These are phyloP conservation scores for Aphanomyces invadans DNA, from an alignment of 352 stramenopile species.

Conservation along the genomic window DNA sequence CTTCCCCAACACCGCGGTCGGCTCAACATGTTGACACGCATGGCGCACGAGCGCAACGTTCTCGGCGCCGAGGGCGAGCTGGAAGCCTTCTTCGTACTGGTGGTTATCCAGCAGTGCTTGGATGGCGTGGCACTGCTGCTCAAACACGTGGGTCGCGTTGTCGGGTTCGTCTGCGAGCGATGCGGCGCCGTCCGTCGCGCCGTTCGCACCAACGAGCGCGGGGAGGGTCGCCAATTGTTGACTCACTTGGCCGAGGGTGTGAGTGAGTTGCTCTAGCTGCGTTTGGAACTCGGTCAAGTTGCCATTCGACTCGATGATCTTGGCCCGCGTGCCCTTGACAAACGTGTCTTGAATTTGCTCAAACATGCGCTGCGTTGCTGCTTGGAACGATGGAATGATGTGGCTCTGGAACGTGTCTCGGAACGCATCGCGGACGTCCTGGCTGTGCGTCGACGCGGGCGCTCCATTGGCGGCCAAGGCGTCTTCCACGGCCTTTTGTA, in stretches of 20 bases:
- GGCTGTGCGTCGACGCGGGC: slow-evolving; percentile 56
- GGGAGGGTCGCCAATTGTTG: slow-evolving; percentile 60
- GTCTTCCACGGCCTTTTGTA: slow-evolving; percentile 70
- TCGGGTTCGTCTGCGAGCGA: too few relatives aligned
- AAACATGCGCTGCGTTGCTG: slow-evolving; percentile 84
- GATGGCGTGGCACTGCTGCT: slow-evolving; percentile 51
- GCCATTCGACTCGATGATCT: slow-evolving; percentile 48
- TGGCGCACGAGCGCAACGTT: slow-evolving; percentile 66
- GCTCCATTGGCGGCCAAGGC: slow-evolving; percentile 25
- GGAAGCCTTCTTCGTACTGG: slow-evolving; percentile 75
- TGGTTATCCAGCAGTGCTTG: slow-evolving; percentile 38
- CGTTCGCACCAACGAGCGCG: too few relatives aligned
- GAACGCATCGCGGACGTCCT: slow-evolving; percentile 77
- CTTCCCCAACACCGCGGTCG: slow-evolving; percentile 47
- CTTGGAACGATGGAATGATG: slow-evolving; percentile 81
- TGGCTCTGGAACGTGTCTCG: slow-evolving; percentile 79
- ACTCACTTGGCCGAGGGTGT: slow-evolving; percentile 48
- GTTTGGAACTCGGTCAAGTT: slow-evolving; percentile 46
- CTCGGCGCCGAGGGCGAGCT: slow-evolving; percentile 67
- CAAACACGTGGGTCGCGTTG: slow-evolving; percentile 49
- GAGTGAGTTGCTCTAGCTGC: slow-evolving; percentile 59
- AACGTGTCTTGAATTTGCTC: slow-evolving; percentile 83
- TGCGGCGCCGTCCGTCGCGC: too few relatives aligned
- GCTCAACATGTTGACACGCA: slow-evolving; percentile 60
- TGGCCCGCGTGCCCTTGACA: slow-evolving; percentile 49